A percentile compares a stretch with the other conserved stretches of the same genome.
These are phyloP conservation scores for Laetiporus sulphureus DNA, from an alignment of 1,284 basidiomycete genomes.

Conservation along the genomic window DNA sequence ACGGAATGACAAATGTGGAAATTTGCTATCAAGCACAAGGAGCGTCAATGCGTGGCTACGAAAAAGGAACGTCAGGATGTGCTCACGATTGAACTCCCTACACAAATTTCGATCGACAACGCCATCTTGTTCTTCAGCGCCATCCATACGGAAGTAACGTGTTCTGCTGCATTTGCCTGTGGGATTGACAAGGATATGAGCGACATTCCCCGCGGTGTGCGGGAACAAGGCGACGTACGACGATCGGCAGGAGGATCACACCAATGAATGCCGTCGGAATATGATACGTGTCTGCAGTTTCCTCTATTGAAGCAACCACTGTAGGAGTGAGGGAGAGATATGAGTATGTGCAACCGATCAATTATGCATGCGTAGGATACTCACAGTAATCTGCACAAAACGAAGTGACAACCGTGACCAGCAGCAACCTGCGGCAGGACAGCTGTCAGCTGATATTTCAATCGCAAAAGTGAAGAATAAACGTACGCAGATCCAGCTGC, in stretches of 20 bases:
- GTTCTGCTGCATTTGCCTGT: conserved; percentile 74
- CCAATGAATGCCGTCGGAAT: conserved; percentile 84
- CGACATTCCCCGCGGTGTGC: too few relatives aligned
- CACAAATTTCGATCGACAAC: conserved; percentile 81
- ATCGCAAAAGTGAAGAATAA: too few relatives aligned
- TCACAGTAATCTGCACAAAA: conserved; percentile 80
- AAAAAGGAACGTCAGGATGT: not conserved
- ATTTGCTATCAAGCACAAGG: conserved; percentile 62
- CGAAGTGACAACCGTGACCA: conserved; percentile 73
- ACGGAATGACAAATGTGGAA: conserved; percentile 79
- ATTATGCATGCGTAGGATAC: too few relatives aligned
- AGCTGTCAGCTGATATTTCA: not conserved
- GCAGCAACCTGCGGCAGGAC: conserved; percentile 38
- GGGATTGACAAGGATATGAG: too few relatives aligned
- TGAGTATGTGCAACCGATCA: too few relatives aligned
- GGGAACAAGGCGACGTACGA: conserved; percentile 36
- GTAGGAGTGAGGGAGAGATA: too few relatives aligned
- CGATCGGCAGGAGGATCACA: conserved; percentile 66
- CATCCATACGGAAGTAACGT: conserved; percentile 86
- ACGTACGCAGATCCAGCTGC: conserved; percentile 56
- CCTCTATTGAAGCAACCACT: conserved; percentile 90
- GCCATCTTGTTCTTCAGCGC: conserved; percentile 86
- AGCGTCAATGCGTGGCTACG: conserved; percentile 1
- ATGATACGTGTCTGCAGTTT: conserved; percentile 72
- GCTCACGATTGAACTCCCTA: conserved; percentile 84